Evolutionary conservation across 1,284 basidiomycete species (phyloP).

Genomic region (Heterobasidion annosum): DNA sequence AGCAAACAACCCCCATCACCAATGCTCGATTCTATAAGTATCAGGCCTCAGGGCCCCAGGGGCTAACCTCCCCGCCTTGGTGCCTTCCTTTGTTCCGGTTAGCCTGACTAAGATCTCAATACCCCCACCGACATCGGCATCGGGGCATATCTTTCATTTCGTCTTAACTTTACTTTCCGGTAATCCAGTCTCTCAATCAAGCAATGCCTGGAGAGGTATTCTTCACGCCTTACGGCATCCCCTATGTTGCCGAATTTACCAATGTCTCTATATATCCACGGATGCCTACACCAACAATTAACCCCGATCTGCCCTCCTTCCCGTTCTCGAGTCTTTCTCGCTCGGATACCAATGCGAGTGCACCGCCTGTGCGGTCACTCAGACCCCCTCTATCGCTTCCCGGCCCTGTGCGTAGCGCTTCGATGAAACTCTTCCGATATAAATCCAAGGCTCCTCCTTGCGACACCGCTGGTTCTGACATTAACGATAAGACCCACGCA

Average conservation of each 20-base stretch:
- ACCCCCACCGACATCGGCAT: background rate
- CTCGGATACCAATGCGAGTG: constrained; percentile 7
- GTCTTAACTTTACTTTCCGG: background rate
- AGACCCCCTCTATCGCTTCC: constrained; percentile 10
- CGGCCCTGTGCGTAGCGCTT: constrained; percentile 9
- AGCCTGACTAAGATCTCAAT: background rate
- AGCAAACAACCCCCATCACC: too few relatives aligned
- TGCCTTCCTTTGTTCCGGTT: background rate
- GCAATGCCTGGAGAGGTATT: constrained; percentile 25
- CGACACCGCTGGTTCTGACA: background rate
- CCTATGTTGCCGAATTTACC: constrained; percentile 32
- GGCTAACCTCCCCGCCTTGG: background rate
- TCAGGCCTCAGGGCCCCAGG: too few relatives aligned
- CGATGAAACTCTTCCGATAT: constrained; percentile 8
- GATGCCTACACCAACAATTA: constrained; percentile 6
- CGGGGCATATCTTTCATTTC: background rate
- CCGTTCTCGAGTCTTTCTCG: constrained; percentile 1
- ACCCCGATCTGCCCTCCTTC: background rate
- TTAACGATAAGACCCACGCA: background rate
- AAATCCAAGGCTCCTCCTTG: background rate
- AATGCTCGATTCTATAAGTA: too few relatives aligned
- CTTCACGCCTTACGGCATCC: constrained; percentile 32
- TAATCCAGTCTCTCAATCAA: background rate
- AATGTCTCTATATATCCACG: constrained; percentile 29
- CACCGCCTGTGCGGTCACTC: constrained; percentile 5